These are phyloP conservation scores for Trametes polyzona DNA, from an alignment of 1,284 basidiomycete species.

Conservation along the genomic window DNA sequence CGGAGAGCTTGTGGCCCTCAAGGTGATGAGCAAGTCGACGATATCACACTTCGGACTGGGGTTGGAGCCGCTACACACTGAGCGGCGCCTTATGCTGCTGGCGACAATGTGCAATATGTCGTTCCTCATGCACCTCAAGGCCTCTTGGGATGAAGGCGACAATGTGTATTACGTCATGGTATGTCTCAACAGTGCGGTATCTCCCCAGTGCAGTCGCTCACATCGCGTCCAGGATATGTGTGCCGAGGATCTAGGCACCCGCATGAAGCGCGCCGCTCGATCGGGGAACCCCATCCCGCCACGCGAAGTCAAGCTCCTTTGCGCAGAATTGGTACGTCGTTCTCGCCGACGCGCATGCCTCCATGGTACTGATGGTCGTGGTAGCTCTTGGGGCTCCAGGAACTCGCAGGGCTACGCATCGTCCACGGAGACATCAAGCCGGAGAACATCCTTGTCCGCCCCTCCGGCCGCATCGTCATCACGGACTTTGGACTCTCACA, in stretches of 20 bases:
- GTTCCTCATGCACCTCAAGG: constrained; percentile 14
- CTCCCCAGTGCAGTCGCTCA: background rate
- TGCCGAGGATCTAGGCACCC: constrained; percentile 4
- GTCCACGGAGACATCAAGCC: constrained; percentile 35
- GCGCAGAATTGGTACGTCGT: constrained; percentile 18
- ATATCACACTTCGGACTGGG: constrained; percentile 3
- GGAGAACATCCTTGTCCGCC: constrained; percentile 29
- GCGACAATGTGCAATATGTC: background rate
- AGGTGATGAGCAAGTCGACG: constrained; percentile 29
- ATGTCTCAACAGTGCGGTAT: background rate
- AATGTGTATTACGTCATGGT: constrained; percentile 33
- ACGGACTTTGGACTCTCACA: constrained; percentile 28
- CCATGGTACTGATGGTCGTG: background rate
- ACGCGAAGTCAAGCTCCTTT: constrained; percentile 5
- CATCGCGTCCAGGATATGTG: constrained; percentile 5
- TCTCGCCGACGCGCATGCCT: background rate
- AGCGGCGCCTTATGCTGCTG: constrained; percentile 15
- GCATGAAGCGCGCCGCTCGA: background rate
- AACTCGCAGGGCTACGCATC: constrained; percentile 18
- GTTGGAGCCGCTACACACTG: constrained; percentile 3
- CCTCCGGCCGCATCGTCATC: constrained; percentile 24
- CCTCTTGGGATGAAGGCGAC: constrained; percentile 26
- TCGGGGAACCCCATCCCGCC: background rate
- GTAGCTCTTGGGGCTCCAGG: constrained; percentile 26
- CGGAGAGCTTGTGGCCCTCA: constrained; percentile 25